Conservation (phyloP, 305 asterid genomes). For the Fraxinus sp. region DNA sequence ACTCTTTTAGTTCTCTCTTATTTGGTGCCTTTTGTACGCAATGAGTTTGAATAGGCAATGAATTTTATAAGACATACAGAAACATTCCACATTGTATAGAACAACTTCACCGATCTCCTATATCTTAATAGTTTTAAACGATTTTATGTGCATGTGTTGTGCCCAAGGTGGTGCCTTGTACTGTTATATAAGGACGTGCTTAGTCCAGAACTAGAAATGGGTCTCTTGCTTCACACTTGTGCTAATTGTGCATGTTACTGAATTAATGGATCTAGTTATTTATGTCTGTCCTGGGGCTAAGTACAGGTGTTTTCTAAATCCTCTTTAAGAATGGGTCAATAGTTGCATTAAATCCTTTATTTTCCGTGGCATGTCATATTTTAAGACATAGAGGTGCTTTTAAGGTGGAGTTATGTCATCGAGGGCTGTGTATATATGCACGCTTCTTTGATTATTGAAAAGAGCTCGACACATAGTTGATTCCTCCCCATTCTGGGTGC, state of each 20-base stretch:
- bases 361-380: background rate
- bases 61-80: background rate
- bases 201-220: background rate
- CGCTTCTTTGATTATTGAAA: background rate
- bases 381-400: background rate
- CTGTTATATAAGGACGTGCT: background rate
- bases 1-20: background rate
- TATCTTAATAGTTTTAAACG: background rate
- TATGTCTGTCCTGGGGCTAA: background rate
- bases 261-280: background rate
- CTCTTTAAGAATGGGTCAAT: background rate
- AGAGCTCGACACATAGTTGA: background rate
- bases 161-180: background rate
- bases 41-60: background rate
- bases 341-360: background rate
- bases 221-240: background rate
- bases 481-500: background rate
- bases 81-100: background rate
- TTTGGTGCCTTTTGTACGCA: background rate
- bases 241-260: conserved; percentile 23
- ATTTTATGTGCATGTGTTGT: background rate
- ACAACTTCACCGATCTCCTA: background rate
- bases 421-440: background rate
- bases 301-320: background rate
- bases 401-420: background rate